Conservation (phyloP, 1,284 basidiomycete species). For the Puccinia coronata region DNA sequence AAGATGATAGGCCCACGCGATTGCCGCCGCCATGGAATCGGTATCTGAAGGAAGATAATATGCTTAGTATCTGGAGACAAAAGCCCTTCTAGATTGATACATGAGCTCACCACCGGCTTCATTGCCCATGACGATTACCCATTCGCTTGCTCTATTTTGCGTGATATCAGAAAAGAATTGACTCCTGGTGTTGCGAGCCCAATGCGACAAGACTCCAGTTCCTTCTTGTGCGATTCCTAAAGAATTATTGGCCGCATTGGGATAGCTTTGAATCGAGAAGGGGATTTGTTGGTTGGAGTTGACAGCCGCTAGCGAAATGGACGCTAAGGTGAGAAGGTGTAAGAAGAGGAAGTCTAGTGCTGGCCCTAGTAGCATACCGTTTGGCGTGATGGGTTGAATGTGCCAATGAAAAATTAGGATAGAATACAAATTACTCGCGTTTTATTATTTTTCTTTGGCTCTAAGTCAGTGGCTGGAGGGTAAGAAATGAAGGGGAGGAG, state of each 20-base stretch:
- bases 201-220: conserved; percentile 57
- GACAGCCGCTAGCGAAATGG: neutral
- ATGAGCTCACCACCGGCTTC: conserved; percentile 55
- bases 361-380: neutral
- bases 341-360: neutral
- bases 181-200: conserved; percentile 56
- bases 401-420: neutral
- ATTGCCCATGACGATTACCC: conserved; percentile 60
- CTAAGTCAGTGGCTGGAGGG: too few relatives aligned
- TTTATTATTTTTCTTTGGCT: too few relatives aligned
- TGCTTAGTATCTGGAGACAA: neutral
- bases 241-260: neutral
- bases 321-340: neutral
- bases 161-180: conserved; percentile 56
- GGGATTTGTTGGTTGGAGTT: neutral
- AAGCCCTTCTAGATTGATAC: neutral
- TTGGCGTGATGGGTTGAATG: neutral
- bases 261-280: neutral
- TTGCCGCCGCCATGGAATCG: conserved; percentile 57
- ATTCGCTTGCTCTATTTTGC: conserved; percentile 54
- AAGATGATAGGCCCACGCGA: conserved; percentile 57
- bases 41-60: conserved; percentile 53
- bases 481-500: too few relatives aligned
- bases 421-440: too few relatives aligned
- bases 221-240: neutral